phyloP scores from a whole-genome alignment of 768 basidiomycete species.

The Daedalea quercina region DNA sequence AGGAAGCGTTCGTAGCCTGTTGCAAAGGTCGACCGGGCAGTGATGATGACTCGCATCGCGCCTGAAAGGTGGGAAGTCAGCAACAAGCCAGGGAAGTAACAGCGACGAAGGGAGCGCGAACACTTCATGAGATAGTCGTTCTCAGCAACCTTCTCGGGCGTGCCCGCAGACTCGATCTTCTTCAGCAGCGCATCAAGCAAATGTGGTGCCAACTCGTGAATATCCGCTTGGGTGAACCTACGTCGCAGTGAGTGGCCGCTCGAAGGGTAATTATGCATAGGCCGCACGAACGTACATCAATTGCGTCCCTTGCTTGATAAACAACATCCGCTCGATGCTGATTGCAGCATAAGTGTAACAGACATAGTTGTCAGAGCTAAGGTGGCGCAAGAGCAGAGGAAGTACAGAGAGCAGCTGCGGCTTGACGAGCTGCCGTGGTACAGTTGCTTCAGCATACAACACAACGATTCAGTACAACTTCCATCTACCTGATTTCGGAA shows the following conservation, averaged over 20 bases:
- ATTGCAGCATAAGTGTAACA: constrained; percentile 96
- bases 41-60: constrained; percentile 89
- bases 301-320: constrained; percentile 74
- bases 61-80: constrained; percentile 38
- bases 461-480: not conserved
- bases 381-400: constrained; percentile 78
- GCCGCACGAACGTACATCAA: constrained; percentile 49
- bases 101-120: constrained; percentile 28
- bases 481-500: constrained; percentile 86
- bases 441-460: not conserved
- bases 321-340: constrained; percentile 92
- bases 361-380: constrained; percentile 81
- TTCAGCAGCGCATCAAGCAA: constrained; percentile 66
- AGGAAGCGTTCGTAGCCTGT: constrained; percentile 63
- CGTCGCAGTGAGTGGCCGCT: not conserved
- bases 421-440: constrained; percentile 70
- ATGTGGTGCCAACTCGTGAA: constrained; percentile 73
- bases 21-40: constrained; percentile 72
- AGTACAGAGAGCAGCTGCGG: constrained; percentile 88
- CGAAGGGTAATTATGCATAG: not conserved
- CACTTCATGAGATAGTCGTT: constrained; percentile 99
- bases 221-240: constrained; percentile 85
- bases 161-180: constrained; percentile 73
- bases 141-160: constrained; percentile 90
- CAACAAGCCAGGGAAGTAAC: not conserved